phyloP scores from a whole-genome alignment of 129 eudicot genomes.

The Centaurea solstitialis region DNA sequence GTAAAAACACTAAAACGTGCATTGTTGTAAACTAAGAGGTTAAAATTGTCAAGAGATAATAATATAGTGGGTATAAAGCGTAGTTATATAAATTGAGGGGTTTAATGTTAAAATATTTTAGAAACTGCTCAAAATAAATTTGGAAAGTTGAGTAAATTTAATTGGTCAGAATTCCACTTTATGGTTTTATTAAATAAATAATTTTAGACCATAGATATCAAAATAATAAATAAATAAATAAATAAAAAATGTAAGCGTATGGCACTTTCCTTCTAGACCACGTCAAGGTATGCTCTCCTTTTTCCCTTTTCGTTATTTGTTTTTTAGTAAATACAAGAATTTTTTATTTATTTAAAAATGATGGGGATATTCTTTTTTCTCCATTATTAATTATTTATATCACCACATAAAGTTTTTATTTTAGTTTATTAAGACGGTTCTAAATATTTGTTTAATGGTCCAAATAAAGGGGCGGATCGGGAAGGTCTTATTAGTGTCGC shows the following conservation, averaged over 20 bases:
- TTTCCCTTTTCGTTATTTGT: not conserved
- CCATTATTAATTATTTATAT: not conserved
- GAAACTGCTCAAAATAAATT: not conserved
- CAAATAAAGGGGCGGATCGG: too few relatives aligned
- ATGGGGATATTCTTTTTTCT: not conserved
- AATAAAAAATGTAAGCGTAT: not conserved
- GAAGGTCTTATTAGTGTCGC: too few relatives aligned
- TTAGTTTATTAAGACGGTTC: not conserved
- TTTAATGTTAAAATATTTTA: not conserved
- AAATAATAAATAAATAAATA: not conserved
- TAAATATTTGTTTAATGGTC: not conserved
- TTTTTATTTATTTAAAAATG: not conserved
- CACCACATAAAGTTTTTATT: not conserved
- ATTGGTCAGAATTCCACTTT: constrained; percentile 16
- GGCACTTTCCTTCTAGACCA: constrained; percentile 3
- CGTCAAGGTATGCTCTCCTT: not conserved
- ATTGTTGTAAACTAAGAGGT: not conserved
- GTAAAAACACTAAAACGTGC: not conserved
- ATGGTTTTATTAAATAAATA: not conserved
- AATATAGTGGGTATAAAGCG: not conserved
- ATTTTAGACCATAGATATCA: not conserved
- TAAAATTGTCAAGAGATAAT: not conserved
- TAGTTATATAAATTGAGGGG: not conserved
- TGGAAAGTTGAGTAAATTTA: not conserved
- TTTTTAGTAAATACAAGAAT: not conserved